A percentile compares a stretch with the other conserved stretches of the same genome.
Evolutionary conservation across 139 green algal species (phyloP).

Genomic region (Chlorella sp.): DNA sequence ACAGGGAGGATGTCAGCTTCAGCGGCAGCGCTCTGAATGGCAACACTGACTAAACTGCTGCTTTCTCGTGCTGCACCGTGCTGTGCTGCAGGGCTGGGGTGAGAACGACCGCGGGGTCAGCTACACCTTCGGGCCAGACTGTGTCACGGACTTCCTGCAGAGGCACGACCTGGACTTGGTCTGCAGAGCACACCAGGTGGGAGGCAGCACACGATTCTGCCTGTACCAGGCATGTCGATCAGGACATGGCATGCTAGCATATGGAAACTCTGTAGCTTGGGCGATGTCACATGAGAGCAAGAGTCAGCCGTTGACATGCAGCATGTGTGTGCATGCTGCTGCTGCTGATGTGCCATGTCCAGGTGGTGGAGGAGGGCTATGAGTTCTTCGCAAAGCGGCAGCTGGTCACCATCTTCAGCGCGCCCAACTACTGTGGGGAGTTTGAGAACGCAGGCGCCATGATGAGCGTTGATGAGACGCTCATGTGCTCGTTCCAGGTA

Average conservation of each 20-base stretch:
- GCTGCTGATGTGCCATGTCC: no score
- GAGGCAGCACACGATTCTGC: no score
- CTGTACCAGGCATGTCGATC: no score
- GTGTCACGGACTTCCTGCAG: slow-evolving; percentile 92
- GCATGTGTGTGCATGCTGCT: no score
- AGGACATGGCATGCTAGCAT: no score
- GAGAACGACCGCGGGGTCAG: slow-evolving; percentile 98
- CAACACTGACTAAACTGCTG: no score
- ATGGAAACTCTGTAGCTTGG: no score
- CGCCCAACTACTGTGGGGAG: slow-evolving; percentile 99
- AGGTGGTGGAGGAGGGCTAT: slow-evolving; percentile 98
- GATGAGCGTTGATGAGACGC: slow-evolving; percentile 99
- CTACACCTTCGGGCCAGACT: slow-evolving; percentile 97
- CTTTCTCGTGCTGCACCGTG: no score
- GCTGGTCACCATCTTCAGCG: slow-evolving; percentile 98
- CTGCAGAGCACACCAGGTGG: slow-evolving; percentile 92
- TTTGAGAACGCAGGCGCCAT: slow-evolving; percentile 99
- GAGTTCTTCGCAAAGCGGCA: slow-evolving; percentile 99
- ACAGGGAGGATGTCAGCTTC: no score
- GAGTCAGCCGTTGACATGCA: no score
- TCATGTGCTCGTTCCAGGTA: slow-evolving; percentile 99
- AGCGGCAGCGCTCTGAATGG: no score
- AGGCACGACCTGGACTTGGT: slow-evolving; percentile 97
- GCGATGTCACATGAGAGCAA: no score
- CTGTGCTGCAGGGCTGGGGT: slow-evolving; percentile 91